Percentiles rank a stretch among this genome's conserved stretches.
Evolutionary conservation across 495 filamentous ascomycete genomes (phyloP).

Genomic region (Clavariopsis aquatica): DNA sequence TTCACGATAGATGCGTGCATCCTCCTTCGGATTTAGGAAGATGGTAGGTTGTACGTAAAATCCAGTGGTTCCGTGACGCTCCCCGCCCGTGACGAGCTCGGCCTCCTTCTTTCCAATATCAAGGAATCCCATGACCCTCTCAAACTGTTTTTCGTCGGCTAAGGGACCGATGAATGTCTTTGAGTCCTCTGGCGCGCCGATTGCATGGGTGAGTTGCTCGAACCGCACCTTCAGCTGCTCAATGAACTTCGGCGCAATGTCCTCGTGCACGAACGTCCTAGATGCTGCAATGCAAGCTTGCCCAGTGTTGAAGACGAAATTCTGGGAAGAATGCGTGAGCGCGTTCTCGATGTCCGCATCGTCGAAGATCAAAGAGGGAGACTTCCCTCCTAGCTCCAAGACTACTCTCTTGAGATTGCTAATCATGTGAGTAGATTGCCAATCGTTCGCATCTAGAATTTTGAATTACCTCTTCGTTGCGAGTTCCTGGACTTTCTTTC

Average conservation of each 20-base stretch:
- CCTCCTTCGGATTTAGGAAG: conserved; percentile 49
- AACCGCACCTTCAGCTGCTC: conserved; percentile 42
- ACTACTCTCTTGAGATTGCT: conserved; percentile 45
- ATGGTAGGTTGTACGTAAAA: conserved; percentile 54
- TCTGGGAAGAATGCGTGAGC: conserved; percentile 11
- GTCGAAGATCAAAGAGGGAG: conserved; percentile 44
- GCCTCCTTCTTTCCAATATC: conserved; percentile 40
- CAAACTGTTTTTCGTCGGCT: conserved; percentile 45
- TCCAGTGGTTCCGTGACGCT: conserved; percentile 41
- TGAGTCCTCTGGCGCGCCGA: conserved; percentile 36
- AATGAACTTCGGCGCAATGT: conserved; percentile 42
- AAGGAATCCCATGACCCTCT: conserved; percentile 43
- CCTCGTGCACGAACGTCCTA: conserved; percentile 42
- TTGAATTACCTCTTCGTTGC: conserved; percentile 37
- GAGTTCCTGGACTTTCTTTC: conserved; percentile 42
- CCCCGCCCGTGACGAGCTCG: conserved; percentile 38
- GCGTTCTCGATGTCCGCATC: conserved; percentile 44
- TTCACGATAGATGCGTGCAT: conserved; percentile 51
- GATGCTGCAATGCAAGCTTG: conserved; percentile 36
- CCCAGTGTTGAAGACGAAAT: conserved; percentile 40
- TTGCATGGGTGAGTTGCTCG: conserved; percentile 36
- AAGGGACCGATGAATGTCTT: conserved; percentile 42
- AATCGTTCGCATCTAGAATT: neutral
- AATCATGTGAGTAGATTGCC: neutral
- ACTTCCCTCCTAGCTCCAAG: conserved; percentile 47